Evolutionary conservation across 2,329 filamentous ascomycete species (phyloP).

Genomic region (Fusarium buharicum): DNA sequence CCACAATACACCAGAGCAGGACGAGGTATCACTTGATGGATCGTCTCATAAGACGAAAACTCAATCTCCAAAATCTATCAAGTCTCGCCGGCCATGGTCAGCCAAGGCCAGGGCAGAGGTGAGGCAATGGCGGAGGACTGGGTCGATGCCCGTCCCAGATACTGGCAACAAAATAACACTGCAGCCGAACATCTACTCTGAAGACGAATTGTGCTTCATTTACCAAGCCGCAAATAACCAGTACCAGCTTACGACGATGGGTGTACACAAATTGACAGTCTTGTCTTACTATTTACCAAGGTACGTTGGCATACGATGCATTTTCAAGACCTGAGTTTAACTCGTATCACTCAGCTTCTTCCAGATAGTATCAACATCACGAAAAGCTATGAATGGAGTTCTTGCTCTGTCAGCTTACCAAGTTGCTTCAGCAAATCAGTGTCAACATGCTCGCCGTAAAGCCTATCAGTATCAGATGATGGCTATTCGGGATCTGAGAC

Average conservation of each 20-base stretch:
- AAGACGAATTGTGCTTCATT: conserved; percentile 28
- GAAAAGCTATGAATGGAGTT: conserved; percentile 26
- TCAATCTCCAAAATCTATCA: background rate
- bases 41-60: background rate
- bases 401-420: conserved; percentile 27
- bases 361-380: conserved; percentile 15
- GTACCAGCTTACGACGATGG: conserved; percentile 25
- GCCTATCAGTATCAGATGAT: conserved; percentile 33
- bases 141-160: conserved; percentile 29
- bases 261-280: conserved; percentile 17
- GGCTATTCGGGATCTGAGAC: conserved; percentile 22
- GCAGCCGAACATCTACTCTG: conserved; percentile 27
- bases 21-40: conserved; percentile 1
- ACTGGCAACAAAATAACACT: conserved; percentile 13
- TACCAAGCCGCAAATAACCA: conserved; percentile 29
- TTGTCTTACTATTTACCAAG: conserved; percentile 27
- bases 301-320: background rate
- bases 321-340: background rate
- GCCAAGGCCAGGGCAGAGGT: conserved; percentile 32
- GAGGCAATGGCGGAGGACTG: conserved; percentile 32
- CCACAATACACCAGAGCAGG: conserved; percentile 17
- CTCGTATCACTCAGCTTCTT: conserved; percentile 7
- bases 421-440: conserved; percentile 22
- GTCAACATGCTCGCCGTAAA: conserved; percentile 23
- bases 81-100: conserved; percentile 20